Evolutionary conservation across 257 asterid species (phyloP).

Genomic region (Penstemon eatonii): DNA sequence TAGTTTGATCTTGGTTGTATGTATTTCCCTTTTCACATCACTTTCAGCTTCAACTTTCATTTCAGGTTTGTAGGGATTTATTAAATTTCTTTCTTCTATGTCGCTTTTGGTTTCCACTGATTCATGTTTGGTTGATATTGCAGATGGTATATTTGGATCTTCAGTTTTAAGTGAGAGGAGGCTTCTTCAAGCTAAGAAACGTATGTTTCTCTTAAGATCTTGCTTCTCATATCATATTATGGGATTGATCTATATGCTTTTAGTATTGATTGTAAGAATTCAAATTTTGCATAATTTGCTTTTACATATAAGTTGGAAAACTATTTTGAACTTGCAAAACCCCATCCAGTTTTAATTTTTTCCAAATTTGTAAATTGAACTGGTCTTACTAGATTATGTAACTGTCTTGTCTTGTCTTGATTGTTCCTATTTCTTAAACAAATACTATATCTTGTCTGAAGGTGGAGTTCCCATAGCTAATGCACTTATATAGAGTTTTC

Average conservation of each 20-base stretch:
- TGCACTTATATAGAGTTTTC: no score
- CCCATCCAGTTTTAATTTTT: no score
- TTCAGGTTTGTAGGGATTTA: conserved; percentile 26
- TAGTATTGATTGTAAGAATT: no score
- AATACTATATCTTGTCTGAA: no score
- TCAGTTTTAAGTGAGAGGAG: conserved; percentile 30
- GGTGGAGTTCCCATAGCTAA: no score
- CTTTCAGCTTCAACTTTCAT: conserved; percentile 29
- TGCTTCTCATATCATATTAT: not conserved
- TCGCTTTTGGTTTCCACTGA: not conserved
- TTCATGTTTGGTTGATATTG: not conserved
- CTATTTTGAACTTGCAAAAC: no score
- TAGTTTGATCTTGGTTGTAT: conserved; percentile 16
- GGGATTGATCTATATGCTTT: not conserved
- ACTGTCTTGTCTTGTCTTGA: no score
- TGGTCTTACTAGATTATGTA: no score
- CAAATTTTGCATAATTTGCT: no score
- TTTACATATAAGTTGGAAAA: no score
- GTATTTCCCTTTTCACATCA: conserved; percentile 17
- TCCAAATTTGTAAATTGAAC: no score
- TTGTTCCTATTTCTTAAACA: no score
- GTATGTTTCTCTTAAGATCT: conserved; percentile 22
- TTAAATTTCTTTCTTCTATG: not conserved
- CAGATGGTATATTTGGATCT: conserved; percentile 34
- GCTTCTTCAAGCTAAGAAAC: conserved; percentile 39